Evolutionary conservation across 257 asterid genomes (phyloP).

Genomic region (Jacaranda copaia): DNA sequence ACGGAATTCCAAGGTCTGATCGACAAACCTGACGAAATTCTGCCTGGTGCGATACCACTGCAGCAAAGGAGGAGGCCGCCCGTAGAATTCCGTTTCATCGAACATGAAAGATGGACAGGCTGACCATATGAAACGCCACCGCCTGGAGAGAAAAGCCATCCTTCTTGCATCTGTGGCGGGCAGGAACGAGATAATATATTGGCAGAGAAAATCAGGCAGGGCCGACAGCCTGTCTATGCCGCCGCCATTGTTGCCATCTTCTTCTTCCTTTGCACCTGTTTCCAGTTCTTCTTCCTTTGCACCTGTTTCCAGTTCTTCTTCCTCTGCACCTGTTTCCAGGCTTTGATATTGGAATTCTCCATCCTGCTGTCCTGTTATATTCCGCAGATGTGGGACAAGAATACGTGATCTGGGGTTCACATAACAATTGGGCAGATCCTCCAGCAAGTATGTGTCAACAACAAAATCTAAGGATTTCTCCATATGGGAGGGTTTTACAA

Average conservation of each 20-base stretch:
- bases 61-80: constrained; percentile 32
- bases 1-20: constrained; percentile 33
- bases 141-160: constrained; percentile 39
- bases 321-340: not conserved
- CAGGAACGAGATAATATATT: constrained; percentile 35
- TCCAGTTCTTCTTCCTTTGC: not conserved
- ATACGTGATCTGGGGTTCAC: not conserved
- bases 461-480: constrained; percentile 27
- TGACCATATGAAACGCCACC: constrained; percentile 48
- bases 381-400: not conserved
- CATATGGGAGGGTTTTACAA: constrained; percentile 23
- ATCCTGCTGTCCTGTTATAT: not conserved
- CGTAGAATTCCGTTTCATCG: constrained; percentile 39
- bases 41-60: constrained; percentile 40
- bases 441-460: constrained; percentile 36
- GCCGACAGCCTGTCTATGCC: constrained; percentile 37
- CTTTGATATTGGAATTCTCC: not conserved
- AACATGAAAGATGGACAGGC: constrained; percentile 34
- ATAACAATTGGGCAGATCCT: not conserved
- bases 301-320: not conserved
- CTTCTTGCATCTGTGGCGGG: constrained; percentile 42
- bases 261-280: no score
- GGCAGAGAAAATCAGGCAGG: constrained; percentile 45
- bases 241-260: not conserved
- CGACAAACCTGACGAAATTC: constrained; percentile 39